Conservation (phyloP, 768 basidiomycete species). For the Pulveroboletus sp. region DNA sequence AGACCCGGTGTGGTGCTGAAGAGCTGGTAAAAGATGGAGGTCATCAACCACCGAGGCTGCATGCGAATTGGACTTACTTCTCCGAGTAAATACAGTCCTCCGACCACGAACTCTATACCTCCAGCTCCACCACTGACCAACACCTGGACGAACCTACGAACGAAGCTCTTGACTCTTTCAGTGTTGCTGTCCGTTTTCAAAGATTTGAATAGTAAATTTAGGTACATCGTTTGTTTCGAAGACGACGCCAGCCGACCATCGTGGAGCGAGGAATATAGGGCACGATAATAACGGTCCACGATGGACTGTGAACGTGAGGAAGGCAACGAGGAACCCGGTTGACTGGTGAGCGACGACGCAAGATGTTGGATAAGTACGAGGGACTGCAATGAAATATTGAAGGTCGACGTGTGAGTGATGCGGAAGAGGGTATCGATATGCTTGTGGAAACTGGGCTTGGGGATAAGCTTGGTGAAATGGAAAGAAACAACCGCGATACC, state of each 20-base stretch:
- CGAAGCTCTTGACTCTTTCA: conserved; percentile 72
- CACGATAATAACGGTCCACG: conserved; percentile 68
- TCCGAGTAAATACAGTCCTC: conserved; percentile 80
- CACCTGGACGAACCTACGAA: conserved; percentile 80
- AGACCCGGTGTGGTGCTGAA: conserved; percentile 48
- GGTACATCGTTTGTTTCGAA: conserved; percentile 94
- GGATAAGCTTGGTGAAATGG: conserved; percentile 2
- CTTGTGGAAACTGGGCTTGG: conserved; percentile 56
- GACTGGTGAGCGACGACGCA: conserved; percentile 46
- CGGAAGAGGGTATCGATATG: conserved; percentile 93
- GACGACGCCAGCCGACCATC: conserved; percentile 78
- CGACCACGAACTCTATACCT: conserved; percentile 83
- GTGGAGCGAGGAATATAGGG: conserved; percentile 84
- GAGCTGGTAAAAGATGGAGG: conserved; percentile 34
- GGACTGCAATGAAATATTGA: conserved; percentile 94
- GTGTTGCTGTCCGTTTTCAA: conserved; percentile 62
- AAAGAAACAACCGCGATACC: conserved; percentile 40
- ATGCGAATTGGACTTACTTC: conserved; percentile 54
- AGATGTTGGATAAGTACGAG: conserved; percentile 88
- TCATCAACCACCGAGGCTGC: not conserved
- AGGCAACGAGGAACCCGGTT: conserved; percentile 40
- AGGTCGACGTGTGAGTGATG: conserved; percentile 93
- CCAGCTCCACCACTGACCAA: conserved; percentile 66
- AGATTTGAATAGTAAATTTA: conserved; percentile 90
- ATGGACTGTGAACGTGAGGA: conserved; percentile 43